Base-by-base conservation (phyloP, 2,329 filamentous ascomycete species). In the Trichoderma koningii region DNA sequence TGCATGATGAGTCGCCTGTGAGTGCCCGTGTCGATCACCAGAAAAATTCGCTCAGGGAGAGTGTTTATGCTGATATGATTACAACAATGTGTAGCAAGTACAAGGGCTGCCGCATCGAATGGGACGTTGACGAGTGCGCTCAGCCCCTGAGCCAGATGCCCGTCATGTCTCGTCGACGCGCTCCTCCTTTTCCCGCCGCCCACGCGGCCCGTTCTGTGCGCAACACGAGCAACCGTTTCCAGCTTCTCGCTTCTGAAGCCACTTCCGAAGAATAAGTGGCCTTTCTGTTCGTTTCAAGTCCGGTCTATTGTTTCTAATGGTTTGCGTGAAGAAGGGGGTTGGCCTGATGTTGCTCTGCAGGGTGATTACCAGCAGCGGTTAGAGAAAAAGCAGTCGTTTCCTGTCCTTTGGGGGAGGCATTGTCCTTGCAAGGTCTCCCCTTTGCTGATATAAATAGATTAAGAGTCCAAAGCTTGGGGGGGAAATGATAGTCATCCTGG, bases 101-200 rank as follows among this genome's bases (percentile, higher is more conserved):
- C 78, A 91, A 88, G 72, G 82, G 85, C 23, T 86, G 83, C 66
- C 87, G 83, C 67, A 89, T 96, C 69, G 86, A 89, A 15, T 94
- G 87, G 83, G 87, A 83, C 67, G 75, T 79, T 0, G 92, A 96
- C 70, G 90, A 93, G 70, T 96, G 92, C 72, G 84, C 85, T 44
- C 82, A 84, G 64, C 82, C 87, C 1, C 74, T 89, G 55, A 74
- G 80, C 48, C 64, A 64, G 9, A 66, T 69, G 44, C 72, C 62
- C 10, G 44, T 52, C 19, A 56, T 68, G 66, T 70, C 68, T 66
- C 64, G 57, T 55, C 42, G 42, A 59, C 30, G 56, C 10, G 55
- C 57, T 30, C 68, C 73, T 65, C 68, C 73, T 65, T 68, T 21
- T 56, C 70, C 12, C 67, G 69, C 14, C 23, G 44, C 38, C 15